Evolutionary conservation across 1,284 basidiomycete genomes (phyloP), one percentile per base, ranked within the genome.

Genomic region (Ceratobasidium sp.): DNA sequence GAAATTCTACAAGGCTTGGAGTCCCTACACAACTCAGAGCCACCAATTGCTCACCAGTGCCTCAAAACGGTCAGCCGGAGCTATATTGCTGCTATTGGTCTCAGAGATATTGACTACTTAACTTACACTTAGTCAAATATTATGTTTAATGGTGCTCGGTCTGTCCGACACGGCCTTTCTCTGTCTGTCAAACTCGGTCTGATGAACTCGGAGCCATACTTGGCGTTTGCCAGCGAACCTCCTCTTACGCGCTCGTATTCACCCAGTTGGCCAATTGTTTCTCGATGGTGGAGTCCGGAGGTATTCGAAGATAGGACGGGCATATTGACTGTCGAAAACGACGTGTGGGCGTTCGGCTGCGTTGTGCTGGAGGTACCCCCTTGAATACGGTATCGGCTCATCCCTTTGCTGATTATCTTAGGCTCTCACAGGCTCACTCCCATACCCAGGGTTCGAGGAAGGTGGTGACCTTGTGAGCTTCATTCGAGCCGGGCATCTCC

Each of bases 201-300:
- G 23, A 47, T 62, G 43, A 62, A 62, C 28, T 62, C 43, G 23
- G 59, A 62, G 44, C 41, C 41, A 1, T 62, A 30, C 14, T 8
- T 62, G 2, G 43, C 43, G 1, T 62, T 62, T 30, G 1, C 38
- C 21, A 26, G 3, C 5, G 28, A 21, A 18, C 44, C 59, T 14
- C 11, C 43, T 0, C 59, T 44, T 9, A 47, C 41, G 16, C 43
- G 21, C 9, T 46, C 59, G 1, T 62, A 62, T 28, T 62, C 59
- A 4, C 32, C 59, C 6, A 30, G 46, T 18, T 62, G 59, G 59
- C 59, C 59, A 5, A 62, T 30, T 16, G 23, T 47, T 13, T 62
- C 59, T 21, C 41, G 59, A 2, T 62, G 59, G 59, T 62, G 59
- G 59, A 62, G 59, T 16, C 59, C 59, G 16, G 59, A 62, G n/a